A percentile compares a stretch with the other conserved stretches of the same genome.
Conservation (phyloP, 345 rosid species). For the Eucalyptus cloeziana region DNA sequence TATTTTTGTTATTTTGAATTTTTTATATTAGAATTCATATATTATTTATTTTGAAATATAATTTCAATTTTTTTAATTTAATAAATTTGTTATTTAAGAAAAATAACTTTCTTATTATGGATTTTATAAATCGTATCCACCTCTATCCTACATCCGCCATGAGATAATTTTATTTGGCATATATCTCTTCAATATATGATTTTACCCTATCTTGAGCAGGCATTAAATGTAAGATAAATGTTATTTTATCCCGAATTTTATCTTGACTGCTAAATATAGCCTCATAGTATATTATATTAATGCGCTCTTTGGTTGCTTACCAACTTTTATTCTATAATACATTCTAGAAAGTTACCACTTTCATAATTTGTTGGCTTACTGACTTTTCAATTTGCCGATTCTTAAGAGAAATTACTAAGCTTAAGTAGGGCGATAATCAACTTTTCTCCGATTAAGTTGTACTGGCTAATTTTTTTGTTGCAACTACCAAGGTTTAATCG, state of each 20-base stretch:
- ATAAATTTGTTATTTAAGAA: too few species aligned
- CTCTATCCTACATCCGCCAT: rapidly evolving
- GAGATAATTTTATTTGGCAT: rapidly evolving
- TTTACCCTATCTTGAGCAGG: too few species aligned
- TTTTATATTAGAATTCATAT: too few species aligned
- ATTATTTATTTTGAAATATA: too few species aligned
- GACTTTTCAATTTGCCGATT: background rate
- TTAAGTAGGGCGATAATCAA: background rate
- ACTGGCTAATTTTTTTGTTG: background rate
- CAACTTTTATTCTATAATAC: background rate
- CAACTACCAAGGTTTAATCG: background rate
- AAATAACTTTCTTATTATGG: too few species aligned
- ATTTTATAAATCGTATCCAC: too few species aligned
- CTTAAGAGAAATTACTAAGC: background rate
- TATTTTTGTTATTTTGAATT: too few species aligned
- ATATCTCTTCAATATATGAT: too few species aligned
- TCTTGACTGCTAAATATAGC: rapidly evolving
- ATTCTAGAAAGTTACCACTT: background rate
- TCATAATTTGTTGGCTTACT: background rate
- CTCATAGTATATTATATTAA: too few species aligned
- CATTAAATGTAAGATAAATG: too few species aligned
- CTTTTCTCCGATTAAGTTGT: background rate
- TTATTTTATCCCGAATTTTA: too few species aligned
- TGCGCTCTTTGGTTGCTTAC: background rate
- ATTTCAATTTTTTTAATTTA: too few species aligned